Percentiles rank a stretch among this genome's conserved stretches.
Evolutionary conservation across 371 early-diverging fungal species (phyloP).

Genomic region (Mucor indicus): DNA sequence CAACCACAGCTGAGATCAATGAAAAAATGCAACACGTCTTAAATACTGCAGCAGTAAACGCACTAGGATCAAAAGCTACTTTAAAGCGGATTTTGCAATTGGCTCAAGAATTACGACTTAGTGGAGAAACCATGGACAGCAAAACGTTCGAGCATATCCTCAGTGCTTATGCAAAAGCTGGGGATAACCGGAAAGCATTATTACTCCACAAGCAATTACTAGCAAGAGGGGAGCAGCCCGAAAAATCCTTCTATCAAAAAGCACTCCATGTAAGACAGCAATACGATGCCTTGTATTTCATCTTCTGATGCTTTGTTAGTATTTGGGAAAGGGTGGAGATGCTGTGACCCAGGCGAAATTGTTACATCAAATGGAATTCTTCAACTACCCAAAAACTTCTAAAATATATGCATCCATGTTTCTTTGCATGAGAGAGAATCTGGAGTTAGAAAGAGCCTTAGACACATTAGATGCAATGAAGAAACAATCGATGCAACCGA

Average conservation of each 20-base stretch:
- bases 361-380: conserved; percentile 23
- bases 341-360: conserved; percentile 20
- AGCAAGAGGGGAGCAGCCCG: conserved; percentile 10
- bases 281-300: background rate
- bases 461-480: conserved; percentile 41
- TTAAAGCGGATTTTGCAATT: conserved; percentile 6
- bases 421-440: conserved; percentile 28
- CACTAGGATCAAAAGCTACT: background rate
- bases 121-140: conserved; percentile 5
- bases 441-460: conserved; percentile 37
- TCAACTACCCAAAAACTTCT: conserved; percentile 7
- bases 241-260: conserved; percentile 14
- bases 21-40: no score
- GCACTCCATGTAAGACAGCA: conserved; percentile 24
- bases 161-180: conserved; percentile 26
- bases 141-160: conserved; percentile 25
- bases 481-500: conserved; percentile 7
- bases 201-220: conserved; percentile 25
- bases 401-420: conserved; percentile 24
- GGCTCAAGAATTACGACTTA: conserved; percentile 10
- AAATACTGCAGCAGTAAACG: no score
- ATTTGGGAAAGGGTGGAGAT: conserved; percentile 23
- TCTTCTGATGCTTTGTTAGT: conserved; percentile 5
- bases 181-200: background rate
- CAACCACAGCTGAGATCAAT: no score